Evolutionary conservation across 306 rosid genomes (phyloP).

Genomic region (Vigna reflexopilosa): DNA sequence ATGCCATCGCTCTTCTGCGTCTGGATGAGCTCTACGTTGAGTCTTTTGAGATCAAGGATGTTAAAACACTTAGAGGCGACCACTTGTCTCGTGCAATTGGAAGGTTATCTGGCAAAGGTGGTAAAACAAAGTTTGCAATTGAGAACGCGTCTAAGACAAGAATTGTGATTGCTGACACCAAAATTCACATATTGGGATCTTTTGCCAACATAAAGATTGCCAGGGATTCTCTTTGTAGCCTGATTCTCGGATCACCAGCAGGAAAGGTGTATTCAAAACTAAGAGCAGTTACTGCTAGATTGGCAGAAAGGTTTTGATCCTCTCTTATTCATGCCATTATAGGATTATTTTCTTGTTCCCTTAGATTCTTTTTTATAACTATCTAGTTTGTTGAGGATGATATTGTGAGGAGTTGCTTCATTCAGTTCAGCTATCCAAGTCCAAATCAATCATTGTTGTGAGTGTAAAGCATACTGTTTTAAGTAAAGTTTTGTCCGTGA

Average conservation of each 20-base stretch:
- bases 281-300: constrained; percentile 78
- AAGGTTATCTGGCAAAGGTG: constrained; percentile 87
- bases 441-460: background rate
- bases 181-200: constrained; percentile 88
- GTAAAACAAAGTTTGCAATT: constrained; percentile 84
- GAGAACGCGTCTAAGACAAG: constrained; percentile 90
- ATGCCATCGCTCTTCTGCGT: constrained; percentile 79
- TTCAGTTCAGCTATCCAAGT: constrained; percentile 2
- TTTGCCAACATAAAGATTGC: constrained; percentile 83
- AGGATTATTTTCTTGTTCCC: constrained; percentile 9
- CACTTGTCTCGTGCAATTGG: constrained; percentile 94
- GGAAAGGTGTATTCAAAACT: constrained; percentile 84
- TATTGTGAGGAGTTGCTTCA: background rate
- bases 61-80: constrained; percentile 79
- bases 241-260: constrained; percentile 87
- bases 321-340: constrained; percentile 7
- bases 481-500: constrained; percentile 39
- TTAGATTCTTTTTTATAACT: background rate
- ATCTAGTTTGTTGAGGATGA: constrained; percentile 17
- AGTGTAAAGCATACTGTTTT: constrained; percentile 2
- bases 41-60: constrained; percentile 93
- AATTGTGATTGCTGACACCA: constrained; percentile 84
- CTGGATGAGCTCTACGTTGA: constrained; percentile 91
- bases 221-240: constrained; percentile 85
- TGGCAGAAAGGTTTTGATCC: constrained; percentile 80